Evolutionary conservation across 2,329 filamentous ascomycete species (phyloP).

Genomic region (Epichloe hybrida): DNA sequence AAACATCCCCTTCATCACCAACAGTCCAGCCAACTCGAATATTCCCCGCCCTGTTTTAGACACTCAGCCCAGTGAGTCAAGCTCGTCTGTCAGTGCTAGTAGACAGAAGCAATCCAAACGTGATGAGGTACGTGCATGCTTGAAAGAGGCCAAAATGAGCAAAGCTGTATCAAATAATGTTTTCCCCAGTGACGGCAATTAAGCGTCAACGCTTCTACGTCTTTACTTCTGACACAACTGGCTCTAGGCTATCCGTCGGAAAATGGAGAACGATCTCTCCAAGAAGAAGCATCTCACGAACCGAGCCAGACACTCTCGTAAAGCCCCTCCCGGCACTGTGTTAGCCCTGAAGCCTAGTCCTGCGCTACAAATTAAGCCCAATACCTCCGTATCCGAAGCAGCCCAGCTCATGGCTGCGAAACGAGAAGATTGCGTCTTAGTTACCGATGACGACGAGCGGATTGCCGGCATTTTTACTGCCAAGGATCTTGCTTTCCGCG

Average conservation of each 20-base stretch:
- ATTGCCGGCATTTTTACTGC: conserved; percentile 98
- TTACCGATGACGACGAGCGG: conserved; percentile 93
- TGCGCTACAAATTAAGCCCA: conserved; percentile 93
- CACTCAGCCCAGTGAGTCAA: conserved; percentile 41
- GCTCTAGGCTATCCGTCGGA: conserved; percentile 77
- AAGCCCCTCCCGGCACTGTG: conserved; percentile 91
- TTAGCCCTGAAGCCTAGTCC: conserved; percentile 90
- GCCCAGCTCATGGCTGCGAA: conserved; percentile 98
- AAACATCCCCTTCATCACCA: conserved; percentile 43
- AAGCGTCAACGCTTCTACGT: neutral
- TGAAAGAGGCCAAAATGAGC: neutral
- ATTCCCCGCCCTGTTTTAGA: conserved; percentile 65
- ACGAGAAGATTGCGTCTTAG: conserved; percentile 91
- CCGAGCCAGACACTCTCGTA: conserved; percentile 73
- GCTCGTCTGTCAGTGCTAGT: conserved; percentile 75
- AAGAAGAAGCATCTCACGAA: conserved; percentile 82
- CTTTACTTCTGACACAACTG: conserved; percentile 2
- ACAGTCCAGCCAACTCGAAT: conserved; percentile 46
- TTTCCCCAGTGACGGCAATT: too few relatives aligned
- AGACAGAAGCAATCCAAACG: conserved; percentile 93
- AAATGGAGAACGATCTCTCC: conserved; percentile 93
- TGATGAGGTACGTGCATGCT: conserved; percentile 72
- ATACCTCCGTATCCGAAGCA: conserved; percentile 85
- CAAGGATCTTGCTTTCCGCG: conserved; percentile 94
- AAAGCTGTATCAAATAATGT: neutral